A percentile compares a stretch with the other conserved stretches of the same genome.
Evolutionary conservation across 2,329 filamentous ascomycete species (phyloP).

Genomic region (Penicillium sp.): DNA sequence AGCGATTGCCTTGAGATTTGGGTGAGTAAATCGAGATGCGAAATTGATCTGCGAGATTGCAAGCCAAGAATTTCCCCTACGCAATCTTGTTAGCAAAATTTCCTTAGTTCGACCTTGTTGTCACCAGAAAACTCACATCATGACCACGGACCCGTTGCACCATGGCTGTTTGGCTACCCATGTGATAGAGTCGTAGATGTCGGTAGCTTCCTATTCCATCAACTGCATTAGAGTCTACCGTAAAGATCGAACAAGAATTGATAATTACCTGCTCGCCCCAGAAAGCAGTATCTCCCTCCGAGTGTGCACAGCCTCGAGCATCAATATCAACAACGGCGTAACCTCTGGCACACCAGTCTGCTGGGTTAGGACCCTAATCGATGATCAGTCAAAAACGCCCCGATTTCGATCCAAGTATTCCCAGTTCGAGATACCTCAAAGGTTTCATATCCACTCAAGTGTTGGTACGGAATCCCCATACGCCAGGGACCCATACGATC

Average conservation of each 20-base stretch:
- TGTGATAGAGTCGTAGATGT: background rate
- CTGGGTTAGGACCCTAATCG: background rate
- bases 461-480: background rate
- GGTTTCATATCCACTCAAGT: background rate
- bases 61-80: background rate
- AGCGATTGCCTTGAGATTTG: background rate
- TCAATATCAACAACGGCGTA: background rate
- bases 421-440: background rate
- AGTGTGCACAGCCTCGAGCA: background rate
- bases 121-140: background rate
- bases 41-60: background rate
- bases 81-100: background rate
- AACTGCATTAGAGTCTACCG: background rate
- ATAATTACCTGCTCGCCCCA: background rate
- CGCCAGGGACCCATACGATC: conserved; percentile 3
- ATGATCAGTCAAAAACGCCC: background rate
- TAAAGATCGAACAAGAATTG: background rate
- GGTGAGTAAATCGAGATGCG: background rate
- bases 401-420: background rate
- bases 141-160: background rate
- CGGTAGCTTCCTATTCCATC: background rate
- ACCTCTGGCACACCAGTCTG: background rate
- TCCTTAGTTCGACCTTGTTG: background rate
- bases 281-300: background rate
- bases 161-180: background rate